Conservation (phyloP, 2,329 filamentous ascomycete genomes). For the Pseudogymnoascus sp. region DNA sequence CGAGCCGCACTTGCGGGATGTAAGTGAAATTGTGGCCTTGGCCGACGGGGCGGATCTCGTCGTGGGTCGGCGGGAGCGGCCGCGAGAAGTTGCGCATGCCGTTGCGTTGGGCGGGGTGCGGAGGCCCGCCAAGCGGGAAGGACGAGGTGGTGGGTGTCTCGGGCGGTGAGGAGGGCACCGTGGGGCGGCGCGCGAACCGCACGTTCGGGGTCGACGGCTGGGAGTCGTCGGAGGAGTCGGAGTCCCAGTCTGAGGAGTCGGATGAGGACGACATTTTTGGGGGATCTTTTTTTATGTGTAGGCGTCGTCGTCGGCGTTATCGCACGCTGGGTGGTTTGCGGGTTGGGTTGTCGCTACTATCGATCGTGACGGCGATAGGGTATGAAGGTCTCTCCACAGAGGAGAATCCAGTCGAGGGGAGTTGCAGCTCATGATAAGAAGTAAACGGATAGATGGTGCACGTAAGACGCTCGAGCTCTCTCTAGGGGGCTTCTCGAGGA, state of each 20-base stretch:
- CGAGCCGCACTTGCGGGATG: slow-evolving; percentile 26
- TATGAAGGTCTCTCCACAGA: slow-evolving; percentile 25
- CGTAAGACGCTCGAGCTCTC: neutral
- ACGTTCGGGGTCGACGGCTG: slow-evolving; percentile 37
- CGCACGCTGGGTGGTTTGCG: neutral
- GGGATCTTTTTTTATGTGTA: slow-evolving; percentile 14
- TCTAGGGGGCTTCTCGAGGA: neutral
- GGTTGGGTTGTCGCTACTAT: slow-evolving; percentile 8
- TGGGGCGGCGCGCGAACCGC: slow-evolving; percentile 27
- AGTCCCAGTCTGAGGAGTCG: slow-evolving; percentile 5
- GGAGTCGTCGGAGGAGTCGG: slow-evolving; percentile 23
- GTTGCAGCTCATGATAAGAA: slow-evolving; percentile 28
- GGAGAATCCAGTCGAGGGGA: slow-evolving; percentile 27
- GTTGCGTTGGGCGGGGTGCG: slow-evolving; percentile 16
- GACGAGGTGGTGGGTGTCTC: slow-evolving; percentile 35
- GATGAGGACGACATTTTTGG: neutral
- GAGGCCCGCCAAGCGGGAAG: slow-evolving; percentile 26
- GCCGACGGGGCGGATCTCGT: slow-evolving; percentile 35
- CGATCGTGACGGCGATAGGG: slow-evolving; percentile 8
- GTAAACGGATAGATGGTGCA: neutral
- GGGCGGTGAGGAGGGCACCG: slow-evolving; percentile 40
- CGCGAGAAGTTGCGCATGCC: slow-evolving; percentile 20
- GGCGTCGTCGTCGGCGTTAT: neutral
- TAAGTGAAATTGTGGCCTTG: slow-evolving; percentile 28
- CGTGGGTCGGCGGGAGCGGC: slow-evolving; percentile 24